Evolutionary conservation across 257 asterid species (phyloP).

Genomic region (Haberlea rhodopensis): DNA sequence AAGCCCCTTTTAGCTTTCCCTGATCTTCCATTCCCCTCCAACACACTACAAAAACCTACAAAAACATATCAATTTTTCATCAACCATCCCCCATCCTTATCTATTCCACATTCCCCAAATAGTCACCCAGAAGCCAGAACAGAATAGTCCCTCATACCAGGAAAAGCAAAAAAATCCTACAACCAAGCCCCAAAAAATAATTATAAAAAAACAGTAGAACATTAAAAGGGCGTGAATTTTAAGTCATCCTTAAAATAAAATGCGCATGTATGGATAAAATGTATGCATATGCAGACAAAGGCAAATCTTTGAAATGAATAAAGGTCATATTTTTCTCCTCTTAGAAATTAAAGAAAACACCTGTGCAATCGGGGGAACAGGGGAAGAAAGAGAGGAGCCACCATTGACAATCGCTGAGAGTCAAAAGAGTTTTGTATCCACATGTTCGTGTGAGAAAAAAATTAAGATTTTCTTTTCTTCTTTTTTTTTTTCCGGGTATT

Average conservation of each 20-base stretch:
- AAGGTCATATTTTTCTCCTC: not conserved
- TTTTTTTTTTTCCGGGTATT: too few relatives aligned
- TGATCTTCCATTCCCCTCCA: slow-evolving; percentile 71
- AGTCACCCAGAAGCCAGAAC: slow-evolving; percentile 21
- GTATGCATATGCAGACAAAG: not conserved
- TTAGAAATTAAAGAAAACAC: slow-evolving; percentile 8
- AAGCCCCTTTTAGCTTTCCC: slow-evolving; percentile 72
- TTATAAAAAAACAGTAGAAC: not conserved
- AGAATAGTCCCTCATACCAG: slow-evolving; percentile 10
- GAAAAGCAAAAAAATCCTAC: not conserved
- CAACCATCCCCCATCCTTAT: slow-evolving; percentile 9
- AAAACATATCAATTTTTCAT: slow-evolving; percentile 1
- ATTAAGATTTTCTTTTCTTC: too few relatives aligned
- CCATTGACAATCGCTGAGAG: slow-evolving; percentile 24
- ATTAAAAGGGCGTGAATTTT: not conserved
- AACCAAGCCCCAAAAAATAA: not conserved
- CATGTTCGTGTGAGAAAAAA: too few relatives aligned
- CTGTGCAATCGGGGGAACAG: slow-evolving; percentile 14
- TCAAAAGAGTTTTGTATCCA: too few relatives aligned
- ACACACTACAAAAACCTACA: slow-evolving; percentile 30
- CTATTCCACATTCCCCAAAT: slow-evolving; percentile 15
- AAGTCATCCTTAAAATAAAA: not conserved
- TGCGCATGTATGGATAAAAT: not conserved
- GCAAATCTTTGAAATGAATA: not conserved
- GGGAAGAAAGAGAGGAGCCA: slow-evolving; percentile 27